A percentile compares a stretch with the other conserved stretches of the same genome.
phyloP scores from a whole-genome alignment of 306 rosid genomes.

The Crotalaria pallida region DNA sequence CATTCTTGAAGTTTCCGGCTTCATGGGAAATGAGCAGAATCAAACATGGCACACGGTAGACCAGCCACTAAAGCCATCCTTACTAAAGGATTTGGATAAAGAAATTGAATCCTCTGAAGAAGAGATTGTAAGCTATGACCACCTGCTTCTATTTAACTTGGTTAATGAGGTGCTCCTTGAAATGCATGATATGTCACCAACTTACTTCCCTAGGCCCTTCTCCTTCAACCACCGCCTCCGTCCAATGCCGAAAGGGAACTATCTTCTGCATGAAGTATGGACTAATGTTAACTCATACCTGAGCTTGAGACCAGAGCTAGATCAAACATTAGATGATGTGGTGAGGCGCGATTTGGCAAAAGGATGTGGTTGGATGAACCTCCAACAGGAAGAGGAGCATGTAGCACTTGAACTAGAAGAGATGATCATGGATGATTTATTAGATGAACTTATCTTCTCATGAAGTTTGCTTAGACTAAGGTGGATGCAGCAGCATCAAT shows the following conservation, averaged over 20 bases:
- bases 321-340: constrained; percentile 68
- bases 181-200: constrained; percentile 49
- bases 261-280: constrained; percentile 57
- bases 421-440: constrained; percentile 56
- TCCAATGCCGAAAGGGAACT: constrained; percentile 49
- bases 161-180: constrained; percentile 55
- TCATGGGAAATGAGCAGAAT: constrained; percentile 35
- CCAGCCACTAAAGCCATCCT: constrained; percentile 47
- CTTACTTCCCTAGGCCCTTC: constrained; percentile 55
- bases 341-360: constrained; percentile 57
- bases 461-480: constrained; percentile 9
- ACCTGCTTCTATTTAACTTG: constrained; percentile 56
- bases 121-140: constrained; percentile 33
- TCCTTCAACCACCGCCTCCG: constrained; percentile 37
- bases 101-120: constrained; percentile 34
- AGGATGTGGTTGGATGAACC: constrained; percentile 66
- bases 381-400: constrained; percentile 62
- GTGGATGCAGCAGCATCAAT: background rate
- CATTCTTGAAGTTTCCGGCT: constrained; percentile 59
- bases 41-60: constrained; percentile 43
- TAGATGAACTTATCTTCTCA: constrained; percentile 57
- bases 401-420: constrained; percentile 76
- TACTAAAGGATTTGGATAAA: constrained; percentile 46
- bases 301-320: constrained; percentile 73
- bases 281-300: constrained; percentile 27